Conservation (phyloP, 2,329 filamentous ascomycete species). For the Alternaria ethzedia region DNA sequence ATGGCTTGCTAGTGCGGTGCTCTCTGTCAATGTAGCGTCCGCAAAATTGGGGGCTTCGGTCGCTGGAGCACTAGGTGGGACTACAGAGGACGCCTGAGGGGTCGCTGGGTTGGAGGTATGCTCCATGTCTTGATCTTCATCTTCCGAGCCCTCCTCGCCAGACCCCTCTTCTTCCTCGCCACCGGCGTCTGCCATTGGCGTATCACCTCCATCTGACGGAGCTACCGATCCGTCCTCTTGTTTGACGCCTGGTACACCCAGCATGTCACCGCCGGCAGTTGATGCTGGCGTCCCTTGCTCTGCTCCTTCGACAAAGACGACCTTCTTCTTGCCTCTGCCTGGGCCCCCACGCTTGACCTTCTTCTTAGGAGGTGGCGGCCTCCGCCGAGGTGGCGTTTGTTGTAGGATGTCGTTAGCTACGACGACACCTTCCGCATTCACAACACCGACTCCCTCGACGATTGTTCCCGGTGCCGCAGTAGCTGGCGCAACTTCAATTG, state of each 20-base stretch:
- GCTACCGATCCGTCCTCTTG: slow-evolving; percentile 50
- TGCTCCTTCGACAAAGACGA: slow-evolving; percentile 60
- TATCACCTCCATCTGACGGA: slow-evolving; percentile 47
- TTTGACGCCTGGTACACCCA: slow-evolving; percentile 37
- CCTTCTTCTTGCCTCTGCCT: slow-evolving; percentile 80
- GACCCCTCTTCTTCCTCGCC: slow-evolving; percentile 55
- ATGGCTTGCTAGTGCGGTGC: slow-evolving; percentile 2
- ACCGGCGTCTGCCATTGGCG: slow-evolving; percentile 54
- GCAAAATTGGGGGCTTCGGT: slow-evolving; percentile 19
- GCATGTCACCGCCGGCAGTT: slow-evolving; percentile 27
- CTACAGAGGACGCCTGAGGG: slow-evolving; percentile 32
- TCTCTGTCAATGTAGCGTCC: neutral
- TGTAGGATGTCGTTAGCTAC: slow-evolving; percentile 56
- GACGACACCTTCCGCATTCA: slow-evolving; percentile 66
- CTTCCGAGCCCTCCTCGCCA: slow-evolving; percentile 52
- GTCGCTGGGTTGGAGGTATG: slow-evolving; percentile 54
- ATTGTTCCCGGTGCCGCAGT: slow-evolving; percentile 64
- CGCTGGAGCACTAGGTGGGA: slow-evolving; percentile 10
- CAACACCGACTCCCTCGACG: slow-evolving; percentile 65
- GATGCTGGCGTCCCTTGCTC: slow-evolving; percentile 38
- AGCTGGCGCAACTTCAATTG: slow-evolving; percentile 52
- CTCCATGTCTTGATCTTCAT: slow-evolving; percentile 56
- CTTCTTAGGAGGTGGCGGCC: slow-evolving; percentile 78
- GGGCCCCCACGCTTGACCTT: slow-evolving; percentile 78
- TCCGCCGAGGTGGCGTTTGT: slow-evolving; percentile 63